A percentile compares a stretch with the other conserved stretches of the same genome.
These are phyloP conservation scores for Mycena belliarum DNA, from an alignment of 768 basidiomycete genomes.

Conservation along the genomic window DNA sequence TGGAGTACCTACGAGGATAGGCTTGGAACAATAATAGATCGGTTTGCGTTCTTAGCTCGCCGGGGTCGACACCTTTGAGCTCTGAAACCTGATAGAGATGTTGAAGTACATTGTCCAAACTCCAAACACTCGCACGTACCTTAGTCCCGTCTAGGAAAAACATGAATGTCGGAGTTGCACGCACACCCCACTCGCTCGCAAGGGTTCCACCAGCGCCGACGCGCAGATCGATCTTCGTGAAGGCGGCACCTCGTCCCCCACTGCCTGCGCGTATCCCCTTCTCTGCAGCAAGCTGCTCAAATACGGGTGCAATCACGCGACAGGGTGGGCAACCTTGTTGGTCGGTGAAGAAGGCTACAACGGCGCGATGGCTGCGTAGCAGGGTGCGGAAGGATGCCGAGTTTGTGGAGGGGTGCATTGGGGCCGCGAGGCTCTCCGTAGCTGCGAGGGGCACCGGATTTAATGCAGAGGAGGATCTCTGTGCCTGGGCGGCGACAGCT, in stretches of 20 bases:
- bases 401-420: conserved; percentile 76
- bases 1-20: conserved; percentile 69
- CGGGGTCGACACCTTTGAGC: conserved; percentile 68
- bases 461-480: conserved; percentile 26
- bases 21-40: conserved; percentile 75
- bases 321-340: conserved; percentile 75
- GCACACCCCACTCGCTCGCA: conserved; percentile 62
- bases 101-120: too few species aligned
- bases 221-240: conserved; percentile 82
- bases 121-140: conserved; percentile 39
- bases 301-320: conserved; percentile 79
- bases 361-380: conserved; percentile 65
- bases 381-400: conserved; percentile 68
- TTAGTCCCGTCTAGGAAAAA: conserved; percentile 81
- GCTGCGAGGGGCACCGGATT: conserved; percentile 33
- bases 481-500: conserved; percentile 55
- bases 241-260: conserved; percentile 57
- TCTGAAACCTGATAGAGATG: conserved; percentile 65
- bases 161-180: conserved; percentile 85
- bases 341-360: conserved; percentile 82
- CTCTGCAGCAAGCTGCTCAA: conserved; percentile 73
- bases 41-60: conserved; percentile 71
- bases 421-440: conserved; percentile 54
- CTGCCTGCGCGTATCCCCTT: conserved; percentile 45
- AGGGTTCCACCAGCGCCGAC: conserved; percentile 64